A percentile compares a stretch with the other conserved stretches of the same genome.
Evolutionary conservation across 768 basidiomycete species (phyloP).

Genomic region (Hebeloma cylindrosporum): DNA sequence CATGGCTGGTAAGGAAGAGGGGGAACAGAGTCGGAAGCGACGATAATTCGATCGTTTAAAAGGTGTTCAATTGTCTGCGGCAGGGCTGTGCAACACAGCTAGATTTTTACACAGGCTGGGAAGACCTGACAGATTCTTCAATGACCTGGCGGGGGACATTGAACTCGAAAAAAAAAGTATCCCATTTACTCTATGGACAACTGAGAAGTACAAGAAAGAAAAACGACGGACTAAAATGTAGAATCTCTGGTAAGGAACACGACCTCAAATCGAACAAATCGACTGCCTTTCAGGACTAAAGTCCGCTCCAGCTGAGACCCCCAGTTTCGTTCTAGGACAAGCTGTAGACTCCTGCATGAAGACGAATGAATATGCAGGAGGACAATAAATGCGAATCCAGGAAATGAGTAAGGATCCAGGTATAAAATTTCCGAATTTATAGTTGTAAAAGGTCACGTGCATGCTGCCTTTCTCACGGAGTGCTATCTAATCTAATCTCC

Average conservation of each 20-base stretch:
- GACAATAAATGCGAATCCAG: constrained; percentile 30
- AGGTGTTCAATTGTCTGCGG: background rate
- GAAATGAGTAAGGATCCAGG: constrained; percentile 28
- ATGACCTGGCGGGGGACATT: too few relatives aligned
- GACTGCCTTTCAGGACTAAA: constrained; percentile 21
- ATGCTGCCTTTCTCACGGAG: too few relatives aligned
- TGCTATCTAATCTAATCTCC: too few relatives aligned
- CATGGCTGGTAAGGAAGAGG: background rate
- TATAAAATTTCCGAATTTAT: too few relatives aligned
- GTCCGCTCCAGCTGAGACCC: constrained; percentile 29
- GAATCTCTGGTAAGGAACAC: constrained; percentile 31
- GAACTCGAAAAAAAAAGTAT: too few relatives aligned
- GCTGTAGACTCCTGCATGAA: constrained; percentile 30
- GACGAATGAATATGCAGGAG: constrained; percentile 23
- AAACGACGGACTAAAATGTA: constrained; percentile 15
- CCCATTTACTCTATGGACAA: background rate
- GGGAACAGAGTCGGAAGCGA: too few relatives aligned
- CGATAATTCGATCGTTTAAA: too few relatives aligned
- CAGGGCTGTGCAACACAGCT: constrained; percentile 5
- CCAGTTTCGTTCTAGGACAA: constrained; percentile 21
- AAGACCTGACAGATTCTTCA: too few relatives aligned
- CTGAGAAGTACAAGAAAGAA: constrained; percentile 9
- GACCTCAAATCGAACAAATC: constrained; percentile 23
- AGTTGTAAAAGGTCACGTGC: too few relatives aligned
- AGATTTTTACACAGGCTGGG: too few relatives aligned